Conservation (phyloP, 164 flowering plant species). For the Cinnamomum micranthum region DNA sequence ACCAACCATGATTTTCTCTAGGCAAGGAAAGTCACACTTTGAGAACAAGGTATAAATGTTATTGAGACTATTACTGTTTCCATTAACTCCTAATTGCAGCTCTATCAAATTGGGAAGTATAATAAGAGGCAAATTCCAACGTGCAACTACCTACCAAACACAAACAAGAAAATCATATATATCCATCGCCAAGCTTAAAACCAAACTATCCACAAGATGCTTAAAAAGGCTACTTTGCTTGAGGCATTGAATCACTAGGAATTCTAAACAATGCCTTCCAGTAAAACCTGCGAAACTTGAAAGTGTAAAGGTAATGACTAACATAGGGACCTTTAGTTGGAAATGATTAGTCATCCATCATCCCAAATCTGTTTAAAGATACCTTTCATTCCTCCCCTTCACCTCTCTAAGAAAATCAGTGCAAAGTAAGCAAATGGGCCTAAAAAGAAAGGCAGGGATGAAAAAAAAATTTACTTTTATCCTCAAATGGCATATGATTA, state of each 20-base stretch:
- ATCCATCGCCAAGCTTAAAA: not conserved
- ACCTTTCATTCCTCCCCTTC: not conserved
- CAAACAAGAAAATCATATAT: not conserved
- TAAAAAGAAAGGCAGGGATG: not conserved
- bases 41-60: not conserved
- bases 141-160: not conserved
- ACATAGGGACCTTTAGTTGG: no score
- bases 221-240: not conserved
- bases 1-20: slow-evolving; percentile 3
- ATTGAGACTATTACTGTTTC: not conserved
- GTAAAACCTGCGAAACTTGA: no score
- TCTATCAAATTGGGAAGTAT: not conserved
- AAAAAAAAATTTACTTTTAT: not conserved
- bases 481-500: not conserved
- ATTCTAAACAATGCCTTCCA: not conserved
- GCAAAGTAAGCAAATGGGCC: not conserved
- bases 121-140: no score
- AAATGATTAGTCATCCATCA: no score
- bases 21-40: not conserved
- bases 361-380: no score
- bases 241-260: not conserved
- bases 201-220: not conserved
- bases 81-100: not conserved
- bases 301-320: not conserved
- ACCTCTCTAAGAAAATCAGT: not conserved